A percentile compares a stretch with the other conserved stretches of the same genome.
These are phyloP conservation scores for Sphaerulina populicola DNA, from an alignment of 2,329 filamentous ascomycete species.

Conservation along the genomic window DNA sequence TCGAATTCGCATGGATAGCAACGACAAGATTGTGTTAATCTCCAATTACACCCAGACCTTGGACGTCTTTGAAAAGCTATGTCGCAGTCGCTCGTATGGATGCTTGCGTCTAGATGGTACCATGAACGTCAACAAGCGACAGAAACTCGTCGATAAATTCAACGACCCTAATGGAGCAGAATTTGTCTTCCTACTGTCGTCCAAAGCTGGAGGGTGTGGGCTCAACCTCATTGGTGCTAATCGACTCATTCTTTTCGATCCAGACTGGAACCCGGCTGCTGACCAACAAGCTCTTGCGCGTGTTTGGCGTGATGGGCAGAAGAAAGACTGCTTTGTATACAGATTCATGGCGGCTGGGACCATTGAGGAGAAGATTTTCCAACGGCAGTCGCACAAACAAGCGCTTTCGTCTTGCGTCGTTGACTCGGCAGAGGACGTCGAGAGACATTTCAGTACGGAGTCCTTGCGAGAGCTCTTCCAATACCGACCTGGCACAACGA, in stretches of 20 bases:
- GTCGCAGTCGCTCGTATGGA: constrained; percentile 75
- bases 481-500: constrained; percentile 73
- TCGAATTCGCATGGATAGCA: constrained; percentile 88
- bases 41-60: constrained; percentile 97
- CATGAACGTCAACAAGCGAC: constrained; percentile 95
- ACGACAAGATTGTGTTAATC: constrained; percentile 98
- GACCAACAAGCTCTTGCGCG: constrained; percentile 94
- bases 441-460: constrained; percentile 90
- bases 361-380: constrained; percentile 99
- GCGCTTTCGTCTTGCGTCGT: constrained; percentile 93
- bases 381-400: constrained; percentile 96
- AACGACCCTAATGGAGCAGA: constrained; percentile 85
- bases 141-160: constrained; percentile 96
- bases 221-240: constrained; percentile 94
- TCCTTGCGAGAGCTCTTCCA: constrained; percentile 89
- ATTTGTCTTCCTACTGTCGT: constrained; percentile 92
- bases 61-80: constrained; percentile 87
- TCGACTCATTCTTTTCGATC: constrained; percentile 89
- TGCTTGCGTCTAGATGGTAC: constrained; percentile 85
- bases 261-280: constrained; percentile 89
- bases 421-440: constrained; percentile 91
- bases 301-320: constrained; percentile 98
- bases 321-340: constrained; percentile 99
- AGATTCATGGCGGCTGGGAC: constrained; percentile 98
- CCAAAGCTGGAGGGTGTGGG: constrained; percentile 93